Conservation (phyloP, 305 asterid genomes). For the Fraxinus albicans region DNA sequence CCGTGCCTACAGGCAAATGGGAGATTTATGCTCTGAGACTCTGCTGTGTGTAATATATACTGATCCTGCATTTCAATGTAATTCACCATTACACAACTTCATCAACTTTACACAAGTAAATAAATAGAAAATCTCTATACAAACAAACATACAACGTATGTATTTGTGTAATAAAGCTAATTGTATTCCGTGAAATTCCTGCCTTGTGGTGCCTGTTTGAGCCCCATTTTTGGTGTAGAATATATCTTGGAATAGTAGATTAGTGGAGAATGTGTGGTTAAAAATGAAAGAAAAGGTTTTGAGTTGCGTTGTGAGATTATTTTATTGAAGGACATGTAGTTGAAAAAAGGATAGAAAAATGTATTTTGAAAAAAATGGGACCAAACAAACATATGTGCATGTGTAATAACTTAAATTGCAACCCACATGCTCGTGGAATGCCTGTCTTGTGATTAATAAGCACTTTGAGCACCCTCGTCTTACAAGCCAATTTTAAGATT, state of each 20-base stretch:
- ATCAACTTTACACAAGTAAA: slow-evolving; percentile 20
- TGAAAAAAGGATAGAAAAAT: too few relatives aligned
- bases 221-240: too few relatives aligned
- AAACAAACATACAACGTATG: background rate
- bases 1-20: slow-evolving; percentile 99
- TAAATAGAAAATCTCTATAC: slow-evolving; percentile 1
- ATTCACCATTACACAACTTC: background rate
- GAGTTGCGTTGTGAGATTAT: too few relatives aligned
- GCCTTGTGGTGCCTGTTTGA: background rate
- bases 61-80: slow-evolving; percentile 64
- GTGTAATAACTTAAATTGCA: background rate
- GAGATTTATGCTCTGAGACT: slow-evolving; percentile 75
- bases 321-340: too few relatives aligned
- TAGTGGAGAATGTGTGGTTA: too few relatives aligned
- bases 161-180: background rate
- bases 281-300: too few relatives aligned
- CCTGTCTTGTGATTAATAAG: background rate
- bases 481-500: background rate
- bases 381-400: background rate
- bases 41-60: slow-evolving; percentile 93
- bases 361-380: too few relatives aligned
- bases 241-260: too few relatives aligned
- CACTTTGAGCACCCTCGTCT: background rate
- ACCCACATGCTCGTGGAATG: background rate
- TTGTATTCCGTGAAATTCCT: background rate